These are phyloP conservation scores for Eimeria necatrix DNA, from an alignment of 169 alveolate species.

Conservation along the genomic window DNA sequence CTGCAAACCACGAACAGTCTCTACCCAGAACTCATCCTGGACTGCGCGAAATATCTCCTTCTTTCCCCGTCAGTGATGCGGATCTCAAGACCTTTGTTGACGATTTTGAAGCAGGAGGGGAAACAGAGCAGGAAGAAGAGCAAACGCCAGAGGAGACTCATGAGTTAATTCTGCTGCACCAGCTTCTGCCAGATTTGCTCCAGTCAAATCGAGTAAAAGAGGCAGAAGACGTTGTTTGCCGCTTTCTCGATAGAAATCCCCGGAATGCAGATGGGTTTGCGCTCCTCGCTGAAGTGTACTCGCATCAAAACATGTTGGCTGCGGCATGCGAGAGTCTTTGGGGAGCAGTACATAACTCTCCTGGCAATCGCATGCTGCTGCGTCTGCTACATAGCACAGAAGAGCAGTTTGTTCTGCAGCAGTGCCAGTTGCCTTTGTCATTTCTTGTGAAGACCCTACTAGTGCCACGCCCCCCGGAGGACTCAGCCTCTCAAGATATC, in stretches of 20 bases:
- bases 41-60: too few relatives aligned
- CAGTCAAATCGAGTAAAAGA: background rate
- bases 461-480: background rate
- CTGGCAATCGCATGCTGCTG: background rate
- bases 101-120: too few relatives aligned
- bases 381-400: background rate
- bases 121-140: too few relatives aligned
- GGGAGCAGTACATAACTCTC: constrained; percentile 2
- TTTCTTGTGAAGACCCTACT: background rate
- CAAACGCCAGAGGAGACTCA: background rate
- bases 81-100: too few relatives aligned
- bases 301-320: background rate
- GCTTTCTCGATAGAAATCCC: constrained; percentile 1
- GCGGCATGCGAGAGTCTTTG: background rate
- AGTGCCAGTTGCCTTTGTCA: background rate
- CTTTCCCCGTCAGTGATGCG: too few relatives aligned
- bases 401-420: background rate
- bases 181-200: background rate
- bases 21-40: too few relatives aligned
- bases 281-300: background rate
- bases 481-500: background rate
- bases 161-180: background rate
- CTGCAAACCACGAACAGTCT: too few relatives aligned
- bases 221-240: background rate
- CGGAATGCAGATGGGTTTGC: background rate